phyloP scores from a whole-genome alignment of 768 basidiomycete genomes.

The Kwoniella sp. region DNA sequence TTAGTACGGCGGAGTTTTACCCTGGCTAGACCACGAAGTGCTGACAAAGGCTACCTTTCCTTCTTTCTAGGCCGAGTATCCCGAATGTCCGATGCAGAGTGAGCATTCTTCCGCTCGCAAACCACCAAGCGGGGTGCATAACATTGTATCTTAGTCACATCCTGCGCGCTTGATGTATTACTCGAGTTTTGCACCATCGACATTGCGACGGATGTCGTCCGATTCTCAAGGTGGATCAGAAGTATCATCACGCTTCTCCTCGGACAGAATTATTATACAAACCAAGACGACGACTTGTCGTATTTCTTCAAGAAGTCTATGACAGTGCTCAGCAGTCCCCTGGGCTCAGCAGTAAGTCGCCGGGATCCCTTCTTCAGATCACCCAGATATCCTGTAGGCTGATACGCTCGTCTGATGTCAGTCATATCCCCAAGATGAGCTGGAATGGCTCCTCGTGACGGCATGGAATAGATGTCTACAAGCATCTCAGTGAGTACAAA shows the following conservation, averaged over 20 bases:
- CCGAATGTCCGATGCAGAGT: constrained; percentile 2
- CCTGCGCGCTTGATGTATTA: neutral
- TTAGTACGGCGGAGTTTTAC: neutral
- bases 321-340: neutral
- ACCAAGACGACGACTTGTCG: neutral
- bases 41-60: neutral
- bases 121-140: too few species aligned
- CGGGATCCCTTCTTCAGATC: neutral
- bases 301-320: neutral
- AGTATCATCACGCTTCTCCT: constrained; percentile 8
- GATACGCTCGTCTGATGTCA: neutral
- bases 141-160: neutral
- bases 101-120: neutral
- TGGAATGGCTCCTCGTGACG: constrained; percentile 19
- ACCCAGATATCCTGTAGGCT: neutral
- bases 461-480: constrained; percentile 19
- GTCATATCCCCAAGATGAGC: constrained; percentile 23
- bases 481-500: constrained; percentile 8
- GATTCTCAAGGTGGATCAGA: constrained; percentile 13
- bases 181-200: neutral
- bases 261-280: too few species aligned
- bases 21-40: too few species aligned
- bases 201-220: neutral
- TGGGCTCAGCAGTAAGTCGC: neutral
- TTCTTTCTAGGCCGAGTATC: neutral